phyloP scores from a whole-genome alignment of 345 rosid genomes.

The Eucalyptus pauciflora region DNA sequence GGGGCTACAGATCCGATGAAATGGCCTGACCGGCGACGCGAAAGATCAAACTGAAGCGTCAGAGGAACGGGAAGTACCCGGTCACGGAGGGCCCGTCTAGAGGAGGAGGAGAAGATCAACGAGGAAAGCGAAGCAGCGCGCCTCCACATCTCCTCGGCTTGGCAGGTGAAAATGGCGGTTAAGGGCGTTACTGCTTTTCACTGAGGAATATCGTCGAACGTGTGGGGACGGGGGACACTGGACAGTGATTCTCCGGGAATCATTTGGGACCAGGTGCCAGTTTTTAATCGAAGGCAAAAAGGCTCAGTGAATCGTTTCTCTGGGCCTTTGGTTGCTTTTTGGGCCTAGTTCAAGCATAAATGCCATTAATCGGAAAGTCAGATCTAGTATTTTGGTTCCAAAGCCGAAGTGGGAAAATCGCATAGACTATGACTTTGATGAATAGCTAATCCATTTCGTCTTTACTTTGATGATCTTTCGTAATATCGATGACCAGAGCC shows the following conservation, averaged over 20 bases:
- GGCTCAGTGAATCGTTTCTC: neutral
- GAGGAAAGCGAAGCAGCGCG: conserved; percentile 61
- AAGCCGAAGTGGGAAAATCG: neutral
- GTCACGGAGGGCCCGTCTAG: conserved; percentile 17
- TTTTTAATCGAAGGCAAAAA: neutral
- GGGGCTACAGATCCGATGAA: neutral
- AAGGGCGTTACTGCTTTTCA: neutral
- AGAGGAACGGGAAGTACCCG: conserved; percentile 20
- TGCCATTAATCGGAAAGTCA: neutral
- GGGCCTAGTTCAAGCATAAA: neutral
- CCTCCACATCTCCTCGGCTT: conserved; percentile 52
- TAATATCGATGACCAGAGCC: neutral
- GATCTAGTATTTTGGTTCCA: neutral
- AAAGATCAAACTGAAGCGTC: neutral
- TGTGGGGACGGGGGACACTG: neutral
- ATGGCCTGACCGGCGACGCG: neutral
- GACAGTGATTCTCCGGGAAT: neutral
- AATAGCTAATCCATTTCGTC: neutral
- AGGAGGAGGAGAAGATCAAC: conserved; percentile 17
- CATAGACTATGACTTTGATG: neutral
- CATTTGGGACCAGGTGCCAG: neutral
- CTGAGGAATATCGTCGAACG: conserved; percentile 25
- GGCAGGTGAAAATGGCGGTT: neutral
- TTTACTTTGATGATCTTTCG: neutral
- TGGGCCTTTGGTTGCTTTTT: neutral